Conservation (phyloP, 331 rosid species). For the Acacia pycnantha region DNA sequence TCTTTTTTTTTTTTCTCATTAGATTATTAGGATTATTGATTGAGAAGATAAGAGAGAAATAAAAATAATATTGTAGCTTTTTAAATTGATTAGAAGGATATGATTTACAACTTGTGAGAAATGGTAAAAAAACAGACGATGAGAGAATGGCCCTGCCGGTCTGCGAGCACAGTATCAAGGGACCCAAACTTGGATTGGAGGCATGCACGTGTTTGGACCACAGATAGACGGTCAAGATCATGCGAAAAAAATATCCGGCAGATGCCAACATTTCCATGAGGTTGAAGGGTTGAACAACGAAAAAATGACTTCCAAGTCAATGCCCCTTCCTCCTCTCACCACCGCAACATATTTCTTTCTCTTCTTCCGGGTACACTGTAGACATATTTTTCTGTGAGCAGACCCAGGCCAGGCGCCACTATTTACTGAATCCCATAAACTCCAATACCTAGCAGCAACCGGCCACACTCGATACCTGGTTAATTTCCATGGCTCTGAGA, state of each 20-base stretch:
- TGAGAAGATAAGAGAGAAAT: too few species aligned
- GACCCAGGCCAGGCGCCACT: background rate
- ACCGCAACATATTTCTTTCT: background rate
- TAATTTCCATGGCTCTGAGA: conserved; percentile 42
- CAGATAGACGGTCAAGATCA: background rate
- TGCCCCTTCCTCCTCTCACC: background rate
- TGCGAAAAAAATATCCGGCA: background rate
- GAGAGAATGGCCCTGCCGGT: rapidly evolving
- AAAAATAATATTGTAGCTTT: too few species aligned
- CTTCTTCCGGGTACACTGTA: background rate
- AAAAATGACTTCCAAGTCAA: background rate
- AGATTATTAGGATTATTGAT: too few species aligned
- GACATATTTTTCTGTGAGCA: background rate
- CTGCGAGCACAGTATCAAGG: background rate
- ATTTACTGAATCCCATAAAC: background rate
- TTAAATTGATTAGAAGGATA: too few species aligned
- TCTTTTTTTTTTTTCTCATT: too few species aligned
- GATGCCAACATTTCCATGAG: background rate
- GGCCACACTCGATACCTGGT: background rate
- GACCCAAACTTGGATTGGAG: background rate
- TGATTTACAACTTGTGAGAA: too few species aligned
- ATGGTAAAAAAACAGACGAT: too few species aligned
- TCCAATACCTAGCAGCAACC: background rate
- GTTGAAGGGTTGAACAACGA: background rate
- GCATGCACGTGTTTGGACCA: background rate